These are phyloP conservation scores for Hanseniaspora mollemarum DNA, from an alignment of 805 yeast species.

Conservation along the genomic window DNA sequence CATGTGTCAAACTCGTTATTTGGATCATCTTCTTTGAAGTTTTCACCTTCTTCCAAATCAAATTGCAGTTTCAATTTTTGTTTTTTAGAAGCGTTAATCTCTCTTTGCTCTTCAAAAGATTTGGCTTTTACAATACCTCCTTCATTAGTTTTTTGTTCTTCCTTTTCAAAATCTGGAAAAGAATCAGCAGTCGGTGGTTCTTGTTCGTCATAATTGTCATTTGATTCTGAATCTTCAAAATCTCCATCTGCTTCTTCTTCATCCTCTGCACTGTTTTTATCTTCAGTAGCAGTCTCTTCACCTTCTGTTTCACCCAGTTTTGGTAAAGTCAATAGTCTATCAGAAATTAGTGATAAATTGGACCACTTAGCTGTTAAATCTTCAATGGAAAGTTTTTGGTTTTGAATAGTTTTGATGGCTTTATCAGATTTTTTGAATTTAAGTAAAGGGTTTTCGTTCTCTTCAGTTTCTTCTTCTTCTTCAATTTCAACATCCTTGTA, in stretches of 20 bases:
- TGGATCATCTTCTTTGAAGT: conserved; percentile 67
- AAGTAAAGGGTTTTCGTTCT: conserved; percentile 27
- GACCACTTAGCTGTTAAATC: conserved; percentile 27
- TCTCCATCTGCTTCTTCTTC: conserved; percentile 46
- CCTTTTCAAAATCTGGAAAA: conserved; percentile 35
- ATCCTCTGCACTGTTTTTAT: conserved; percentile 31
- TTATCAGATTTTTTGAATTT: conserved; percentile 18
- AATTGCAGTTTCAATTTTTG: conserved; percentile 81
- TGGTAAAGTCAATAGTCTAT: conserved; percentile 27
- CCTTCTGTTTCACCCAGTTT: conserved; percentile 26
- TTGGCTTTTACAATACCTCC: conserved; percentile 28
- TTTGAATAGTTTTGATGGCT: conserved; percentile 29
- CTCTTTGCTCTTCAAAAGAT: conserved; percentile 64
- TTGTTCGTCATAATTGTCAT: conserved; percentile 38
- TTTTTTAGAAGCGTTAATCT: conserved; percentile 74
- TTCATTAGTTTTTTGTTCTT: conserved; percentile 29
- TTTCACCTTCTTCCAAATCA: conserved; percentile 55
- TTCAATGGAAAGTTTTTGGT: conserved; percentile 29
- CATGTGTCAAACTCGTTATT: conserved; percentile 86
- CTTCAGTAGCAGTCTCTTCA: conserved; percentile 23
- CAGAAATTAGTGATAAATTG: conserved; percentile 24
- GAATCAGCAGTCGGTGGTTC: conserved; percentile 34
- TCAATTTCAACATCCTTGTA: conserved; percentile 35
- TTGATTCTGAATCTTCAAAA: conserved; percentile 42
- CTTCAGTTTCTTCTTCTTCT: conserved; percentile 31